Evolutionary conservation across 2,329 filamentous ascomycete genomes (phyloP), one percentile per base, ranked within the genome.

Genomic region (Neofusicoccum laricinum): DNA sequence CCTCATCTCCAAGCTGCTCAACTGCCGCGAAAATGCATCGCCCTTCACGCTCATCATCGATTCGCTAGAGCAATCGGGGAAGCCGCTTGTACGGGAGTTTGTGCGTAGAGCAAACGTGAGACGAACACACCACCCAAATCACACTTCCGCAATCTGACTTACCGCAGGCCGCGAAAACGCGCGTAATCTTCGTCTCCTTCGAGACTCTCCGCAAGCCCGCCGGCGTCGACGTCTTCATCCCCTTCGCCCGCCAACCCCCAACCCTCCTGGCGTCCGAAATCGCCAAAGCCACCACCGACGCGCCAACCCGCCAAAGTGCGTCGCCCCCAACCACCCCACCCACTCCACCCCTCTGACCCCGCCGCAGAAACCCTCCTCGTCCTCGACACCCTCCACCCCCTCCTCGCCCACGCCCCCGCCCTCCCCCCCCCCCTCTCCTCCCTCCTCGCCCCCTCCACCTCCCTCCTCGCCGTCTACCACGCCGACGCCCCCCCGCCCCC

Each of bases 11-110:
- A 93, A 92, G 73, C 81, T 97, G 1, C 82, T 97, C 67, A 91
- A 88, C 72, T 46, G 45, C 25, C 86, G 92, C 67, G 90, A 95
- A 76, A 88, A 87, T 64, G 88, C 90, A 14, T 96, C 92, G 55
- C 94, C 94, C 2, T 87, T 98, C 71, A 97, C 93, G 0, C 81
- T 98, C 30, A 78, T 97, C 2, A 82, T 97, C 64, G 94, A 98
- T 76, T 91, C 85, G 38, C 82, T 97, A 34, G 92, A 96, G 78
- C 93, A 97, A 78, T 87, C 88, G 30, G 91, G 88, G 6, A 83
- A 82, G 34, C 88, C 88, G 0, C 78, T 97, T 3, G 68, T 94
- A 1, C 79, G 81, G 17, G 93, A 97, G 76, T 91, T 94, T 76
- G 86, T 91, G 62, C 81, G 83, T 51, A 85, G 93, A 70, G 92